Evolutionary conservation across 1,284 basidiomycete species (phyloP).

Genomic region (Cutaneotrichosporon daszewskae): DNA sequence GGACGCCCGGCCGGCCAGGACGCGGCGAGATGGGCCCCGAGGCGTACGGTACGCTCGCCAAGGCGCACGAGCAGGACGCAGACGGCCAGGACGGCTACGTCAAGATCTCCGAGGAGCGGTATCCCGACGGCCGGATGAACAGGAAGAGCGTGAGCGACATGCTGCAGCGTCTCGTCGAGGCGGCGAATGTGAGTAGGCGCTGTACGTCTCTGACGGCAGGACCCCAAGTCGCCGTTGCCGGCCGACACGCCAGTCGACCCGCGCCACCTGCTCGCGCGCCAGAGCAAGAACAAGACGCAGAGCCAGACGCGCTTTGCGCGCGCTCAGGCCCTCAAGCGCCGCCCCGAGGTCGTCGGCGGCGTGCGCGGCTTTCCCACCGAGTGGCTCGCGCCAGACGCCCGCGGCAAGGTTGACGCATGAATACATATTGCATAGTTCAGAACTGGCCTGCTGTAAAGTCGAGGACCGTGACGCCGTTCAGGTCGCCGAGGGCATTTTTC

Average conservation of each 20-base stretch:
- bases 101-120: conserved; percentile 79
- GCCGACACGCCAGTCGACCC: conserved; percentile 66
- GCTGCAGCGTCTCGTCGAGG: conserved; percentile 62
- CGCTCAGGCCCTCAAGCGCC: conserved; percentile 17
- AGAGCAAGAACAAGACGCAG: conserved; percentile 63
- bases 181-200: conserved; percentile 62
- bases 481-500: conserved; percentile 12
- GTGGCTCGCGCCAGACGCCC: conserved; percentile 55
- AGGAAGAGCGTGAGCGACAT: conserved; percentile 78
- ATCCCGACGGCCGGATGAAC: conserved; percentile 70
- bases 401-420: too few species aligned
- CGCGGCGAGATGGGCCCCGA: conserved; percentile 16
- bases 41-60: conserved; percentile 37
- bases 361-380: conserved; percentile 72
- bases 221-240: conserved; percentile 53
- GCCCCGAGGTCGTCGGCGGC: conserved; percentile 46
- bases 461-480: conserved; percentile 29
- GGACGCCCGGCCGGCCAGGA: conserved; percentile 64
- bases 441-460: conserved; percentile 31
- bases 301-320: conserved; percentile 54
- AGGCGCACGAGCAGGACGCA: conserved; percentile 16
- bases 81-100: conserved; percentile 64
- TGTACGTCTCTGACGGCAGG: conserved; percentile 45
- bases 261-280: conserved; percentile 66
- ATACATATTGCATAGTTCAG: too few species aligned